Evolutionary conservation across 345 rosid species (phyloP).

Genomic region (Draba incana): DNA sequence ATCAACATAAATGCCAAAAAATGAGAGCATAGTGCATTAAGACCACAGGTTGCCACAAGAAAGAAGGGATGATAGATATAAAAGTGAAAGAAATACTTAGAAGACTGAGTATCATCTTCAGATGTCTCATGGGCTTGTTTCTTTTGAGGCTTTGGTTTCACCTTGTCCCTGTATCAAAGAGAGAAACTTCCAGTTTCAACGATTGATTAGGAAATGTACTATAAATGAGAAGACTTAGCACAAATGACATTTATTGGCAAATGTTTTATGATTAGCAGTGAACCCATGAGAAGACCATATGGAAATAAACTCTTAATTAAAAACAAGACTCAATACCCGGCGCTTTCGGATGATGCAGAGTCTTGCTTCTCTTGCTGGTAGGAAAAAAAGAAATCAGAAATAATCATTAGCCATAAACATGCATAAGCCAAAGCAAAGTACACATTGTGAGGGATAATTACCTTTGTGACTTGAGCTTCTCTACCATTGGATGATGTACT

Average conservation of each 20-base stretch:
- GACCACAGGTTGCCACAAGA: slow-evolving; percentile 24
- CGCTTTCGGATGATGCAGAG: slow-evolving; percentile 49
- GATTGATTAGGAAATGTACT: not conserved
- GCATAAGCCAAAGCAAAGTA: not conserved
- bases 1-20: slow-evolving; percentile 18
- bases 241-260: slow-evolving; percentile 21
- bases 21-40: slow-evolving; percentile 21
- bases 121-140: slow-evolving; percentile 55
- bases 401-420: slow-evolving; percentile 39
- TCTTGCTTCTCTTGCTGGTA: slow-evolving; percentile 67
- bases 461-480: slow-evolving; percentile 55
- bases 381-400: slow-evolving; percentile 37
- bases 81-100: slow-evolving; percentile 64
- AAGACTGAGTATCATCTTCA: slow-evolving; percentile 65
- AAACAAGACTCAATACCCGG: slow-evolving; percentile 51
- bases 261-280: slow-evolving; percentile 1
- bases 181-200: slow-evolving; percentile 18
- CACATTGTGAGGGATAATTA: slow-evolving; percentile 26
- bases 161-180: slow-evolving; percentile 61
- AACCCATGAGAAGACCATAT: not conserved
- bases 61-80: slow-evolving; percentile 26
- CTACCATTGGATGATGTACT: slow-evolving; percentile 57
- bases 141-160: slow-evolving; percentile 59
- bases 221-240: slow-evolving; percentile 11
- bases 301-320: slow-evolving; percentile 20